Percentiles rank a stretch among this genome's conserved stretches.
Evolutionary conservation across 768 basidiomycete genomes (phyloP).

Genomic region (Plicaturopsis crispa): DNA sequence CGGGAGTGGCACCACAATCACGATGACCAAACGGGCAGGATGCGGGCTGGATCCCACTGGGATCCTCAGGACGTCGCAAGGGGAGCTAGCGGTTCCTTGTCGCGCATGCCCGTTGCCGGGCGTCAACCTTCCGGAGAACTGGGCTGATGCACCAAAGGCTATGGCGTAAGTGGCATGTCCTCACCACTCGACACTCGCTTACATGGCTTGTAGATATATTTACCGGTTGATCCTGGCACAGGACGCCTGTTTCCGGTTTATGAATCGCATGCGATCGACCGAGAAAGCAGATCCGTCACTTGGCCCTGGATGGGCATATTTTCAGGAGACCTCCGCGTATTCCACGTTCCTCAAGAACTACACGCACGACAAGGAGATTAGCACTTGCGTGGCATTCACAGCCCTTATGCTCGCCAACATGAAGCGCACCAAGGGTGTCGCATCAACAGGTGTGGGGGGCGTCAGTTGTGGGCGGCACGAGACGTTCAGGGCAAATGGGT

Average conservation of each 20-base stretch:
- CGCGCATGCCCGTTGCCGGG: slow-evolving; percentile 6
- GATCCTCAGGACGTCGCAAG: neutral
- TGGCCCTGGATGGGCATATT: slow-evolving; percentile 9
- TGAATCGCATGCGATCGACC: neutral
- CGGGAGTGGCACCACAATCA: neutral
- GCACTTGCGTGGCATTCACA: slow-evolving; percentile 7
- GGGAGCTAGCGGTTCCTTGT: slow-evolving; percentile 5
- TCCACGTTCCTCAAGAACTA: neutral
- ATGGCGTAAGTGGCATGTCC: neutral
- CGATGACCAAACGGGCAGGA: slow-evolving; percentile 5
- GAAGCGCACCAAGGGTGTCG: slow-evolving; percentile 11
- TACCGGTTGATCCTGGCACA: neutral
- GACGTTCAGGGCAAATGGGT: slow-evolving; percentile 10
- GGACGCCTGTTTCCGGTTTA: neutral
- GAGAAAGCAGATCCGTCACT: slow-evolving; percentile 3
- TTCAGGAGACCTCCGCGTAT: slow-evolving; percentile 6
- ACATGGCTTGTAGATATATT: neutral
- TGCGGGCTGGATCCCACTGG: slow-evolving; percentile 1
- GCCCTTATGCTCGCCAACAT: slow-evolving; percentile 5
- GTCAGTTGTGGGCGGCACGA: slow-evolving; percentile 13
- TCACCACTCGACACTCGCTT: neutral
- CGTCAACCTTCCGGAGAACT: slow-evolving; percentile 4
- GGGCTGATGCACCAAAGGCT: neutral
- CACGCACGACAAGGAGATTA: slow-evolving; percentile 9
- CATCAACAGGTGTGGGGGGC: slow-evolving; percentile 13